Percentiles rank a stretch among this genome's conserved stretches.
phyloP scores from a whole-genome alignment of 176 grass and related monocot genomes.

The Puya raimondii region DNA sequence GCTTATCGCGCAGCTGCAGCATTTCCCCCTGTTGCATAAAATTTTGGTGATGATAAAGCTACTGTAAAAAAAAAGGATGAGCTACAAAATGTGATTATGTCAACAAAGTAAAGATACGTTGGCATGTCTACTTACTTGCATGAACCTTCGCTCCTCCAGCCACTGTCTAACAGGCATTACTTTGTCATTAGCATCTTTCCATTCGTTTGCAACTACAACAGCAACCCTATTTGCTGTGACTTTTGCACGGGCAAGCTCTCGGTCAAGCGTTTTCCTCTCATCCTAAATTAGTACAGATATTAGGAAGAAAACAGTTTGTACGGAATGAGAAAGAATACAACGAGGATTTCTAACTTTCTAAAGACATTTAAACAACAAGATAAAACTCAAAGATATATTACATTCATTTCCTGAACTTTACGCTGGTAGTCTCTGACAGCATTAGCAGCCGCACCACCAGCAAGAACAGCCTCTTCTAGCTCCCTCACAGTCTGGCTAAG shows the following conservation, averaged over 20 bases:
- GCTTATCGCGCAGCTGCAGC: constrained; percentile 92
- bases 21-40: constrained; percentile 67
- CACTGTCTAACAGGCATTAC: constrained; percentile 99
- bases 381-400: constrained; percentile 25
- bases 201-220: constrained; percentile 90
- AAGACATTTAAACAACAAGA: background rate
- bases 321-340: background rate
- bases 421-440: constrained; percentile 95
- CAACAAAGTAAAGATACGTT: constrained; percentile 10
- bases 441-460: constrained; percentile 91
- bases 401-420: constrained; percentile 94
- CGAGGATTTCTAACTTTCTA: no score
- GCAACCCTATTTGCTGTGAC: constrained; percentile 94
- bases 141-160: constrained; percentile 95
- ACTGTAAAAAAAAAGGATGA: background rate
- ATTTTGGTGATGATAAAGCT: constrained; percentile 6
- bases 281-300: constrained; percentile 40
- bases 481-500: constrained; percentile 87
- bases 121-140: constrained; percentile 47
- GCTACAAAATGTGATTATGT: background rate
- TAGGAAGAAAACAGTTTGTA: constrained; percentile 1
- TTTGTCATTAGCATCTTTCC: constrained; percentile 99
- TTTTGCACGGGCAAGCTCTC: constrained; percentile 84
- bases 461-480: constrained; percentile 89
- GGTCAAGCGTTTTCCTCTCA: constrained; percentile 79